Base-by-base conservation (phyloP, 208 protist genomes). In the Trypanosoma grayi region DNA sequence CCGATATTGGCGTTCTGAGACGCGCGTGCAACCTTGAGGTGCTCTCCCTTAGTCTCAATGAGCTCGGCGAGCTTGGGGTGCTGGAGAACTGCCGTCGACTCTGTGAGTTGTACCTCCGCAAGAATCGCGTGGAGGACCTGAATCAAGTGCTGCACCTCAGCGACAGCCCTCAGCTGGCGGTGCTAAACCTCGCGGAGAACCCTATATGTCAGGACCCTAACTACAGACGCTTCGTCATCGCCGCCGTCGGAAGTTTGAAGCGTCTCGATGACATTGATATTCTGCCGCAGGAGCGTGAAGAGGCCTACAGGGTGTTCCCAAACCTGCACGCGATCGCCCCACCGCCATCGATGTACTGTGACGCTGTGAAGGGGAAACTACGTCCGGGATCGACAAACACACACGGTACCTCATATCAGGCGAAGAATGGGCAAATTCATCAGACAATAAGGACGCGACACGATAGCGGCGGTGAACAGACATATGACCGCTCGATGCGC, bases 201-300 rank as follows among this genome's bases (percentile, higher is more conserved):
- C 90, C 89, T 6, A 87, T 97, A 44, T 76, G 72, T 24, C 68
- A 79, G 16, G 81, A 93, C 59, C 88, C 92, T 5, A 90, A 94
- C 64, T 97, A 97, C 75, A 73, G 90, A 11, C 75, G 77, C 53
- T 95, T 92, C 53, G 79, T 92, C n/a, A 89, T 97, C 43, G 87
- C 87, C 11, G 84, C 87, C 14, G 72, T 94, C 31, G 75, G 77
- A 0, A 77, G 84, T 41, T 70, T 94, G 27, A 68, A 77, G 66
- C 70, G 71, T 4, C 70, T 94, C 18, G 87, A 94, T 41, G 87
- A 94, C 46, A 66, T 85, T 39, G 72, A 86, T 48, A 81, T 94
- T 63, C 72, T 70, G 22, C 73, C 77, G 46, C 60, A 73, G 25
- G 87, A 94, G 67, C 84, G 87, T 25, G 61, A 74, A 14, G 81